These are phyloP conservation scores for Lotmaria passim DNA, from an alignment of 208 protist species.

Conservation along the genomic window DNA sequence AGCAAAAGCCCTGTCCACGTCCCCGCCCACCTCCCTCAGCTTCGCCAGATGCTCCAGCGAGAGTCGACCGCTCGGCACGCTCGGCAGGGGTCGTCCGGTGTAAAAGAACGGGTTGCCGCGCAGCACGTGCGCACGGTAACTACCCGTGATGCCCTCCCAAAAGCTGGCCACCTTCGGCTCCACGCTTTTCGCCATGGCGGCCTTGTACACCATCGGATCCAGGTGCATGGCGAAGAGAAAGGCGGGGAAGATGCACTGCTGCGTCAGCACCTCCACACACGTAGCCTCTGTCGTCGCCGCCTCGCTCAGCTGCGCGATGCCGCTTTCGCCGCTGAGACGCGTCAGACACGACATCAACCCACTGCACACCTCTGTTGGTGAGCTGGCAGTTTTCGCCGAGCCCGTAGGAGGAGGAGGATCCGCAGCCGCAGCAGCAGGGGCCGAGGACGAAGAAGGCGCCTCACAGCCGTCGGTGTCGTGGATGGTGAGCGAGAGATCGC, in stretches of 20 bases:
- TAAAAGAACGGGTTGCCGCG: conserved; percentile 49
- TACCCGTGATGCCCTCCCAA: conserved; percentile 63
- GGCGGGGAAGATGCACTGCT: conserved; percentile 70
- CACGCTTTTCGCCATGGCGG: conserved; percentile 52
- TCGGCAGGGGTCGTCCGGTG: conserved; percentile 11
- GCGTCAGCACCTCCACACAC: conserved; percentile 57
- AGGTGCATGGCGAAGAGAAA: conserved; percentile 77
- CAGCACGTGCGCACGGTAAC: conserved; percentile 58
- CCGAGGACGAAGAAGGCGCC: too few species aligned
- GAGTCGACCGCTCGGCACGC: conserved; percentile 19
- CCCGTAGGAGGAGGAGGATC: too few species aligned
- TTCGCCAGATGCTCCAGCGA: conserved; percentile 38
- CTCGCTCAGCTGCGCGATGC: conserved; percentile 40
- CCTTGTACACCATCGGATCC: conserved; percentile 53
- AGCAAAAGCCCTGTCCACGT: conserved; percentile 48
- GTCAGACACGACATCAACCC: conserved; percentile 54
- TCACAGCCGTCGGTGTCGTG: background rate
- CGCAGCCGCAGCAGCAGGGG: too few species aligned
- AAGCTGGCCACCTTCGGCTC: conserved; percentile 65
- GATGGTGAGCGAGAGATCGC: conserved; percentile 35
- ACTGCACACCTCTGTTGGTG: conserved; percentile 18
- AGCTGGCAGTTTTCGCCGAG: background rate
- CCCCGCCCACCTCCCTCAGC: conserved; percentile 53
- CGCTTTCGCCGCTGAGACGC: conserved; percentile 38
- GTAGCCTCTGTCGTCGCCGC: conserved; percentile 36